Evolutionary conservation across 441 rosid species (phyloP), one percentile per base, ranked within the genome.

Genomic region (Erodium texanum): DNA sequence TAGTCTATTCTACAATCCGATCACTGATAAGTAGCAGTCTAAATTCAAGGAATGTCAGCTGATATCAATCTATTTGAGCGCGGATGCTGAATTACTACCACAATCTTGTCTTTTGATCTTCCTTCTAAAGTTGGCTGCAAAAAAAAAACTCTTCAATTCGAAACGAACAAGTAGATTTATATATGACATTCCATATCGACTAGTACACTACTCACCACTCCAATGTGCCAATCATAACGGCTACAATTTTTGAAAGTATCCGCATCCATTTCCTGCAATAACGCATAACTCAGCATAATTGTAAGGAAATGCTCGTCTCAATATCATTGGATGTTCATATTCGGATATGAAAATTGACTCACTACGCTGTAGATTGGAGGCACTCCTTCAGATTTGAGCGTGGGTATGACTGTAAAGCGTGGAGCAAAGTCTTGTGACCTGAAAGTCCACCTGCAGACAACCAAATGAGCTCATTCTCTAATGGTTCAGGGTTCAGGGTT

Each of bases 51-150:
- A 27, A 27, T 27, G 29, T 27, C 29, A 27, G 29, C 29, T 27
- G 29, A 27, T 27, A 27, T 27, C 29, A 27, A 4, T 27, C 29
- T 27, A 27, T 27, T 27, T 27, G 29, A 36, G 48, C 79, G 76
- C 1, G 98, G 98, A 71, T 93, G 92, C 86, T 93, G 90, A 75
- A 90, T 81, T 48, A 93, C 81, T 18, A 90, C 96, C 24, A 90
- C 71, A 71, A 88, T 77, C 20, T 89, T 76, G 70, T 87, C 94
- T 71, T 71, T 79, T 3, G 79, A 74, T 70, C 78, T 81, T 72
- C 68, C 71, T 34, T 81, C 72, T 63, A 85, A 83, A 66, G 85
- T 78, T 36, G 96, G 96, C 96, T 91, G 80, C 88, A 82, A 36
- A 2, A 36, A 5, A 8, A 36, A 36, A 36, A 36, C 43, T 36